Percentiles rank a stretch among this genome's conserved stretches.
phyloP scores from a whole-genome alignment of 2,329 filamentous ascomycete genomes.

The Talaromyces sp. region DNA sequence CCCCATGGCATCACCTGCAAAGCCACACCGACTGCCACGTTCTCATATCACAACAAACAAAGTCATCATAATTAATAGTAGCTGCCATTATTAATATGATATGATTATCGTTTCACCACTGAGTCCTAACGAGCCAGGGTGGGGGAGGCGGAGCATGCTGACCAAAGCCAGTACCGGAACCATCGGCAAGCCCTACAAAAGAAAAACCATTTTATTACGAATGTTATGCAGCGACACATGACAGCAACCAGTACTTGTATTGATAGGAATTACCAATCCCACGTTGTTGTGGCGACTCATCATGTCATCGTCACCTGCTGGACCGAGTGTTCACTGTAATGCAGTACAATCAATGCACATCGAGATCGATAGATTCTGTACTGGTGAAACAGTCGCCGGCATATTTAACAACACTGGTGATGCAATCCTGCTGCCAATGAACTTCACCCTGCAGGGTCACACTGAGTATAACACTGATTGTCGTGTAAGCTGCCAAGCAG shows the following conservation, averaged over 20 bases:
- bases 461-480: not conserved
- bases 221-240: not conserved
- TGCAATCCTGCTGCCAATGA: not conserved
- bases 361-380: too few species aligned
- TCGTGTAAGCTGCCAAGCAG: not conserved
- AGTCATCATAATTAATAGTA: not conserved
- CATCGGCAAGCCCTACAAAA: not conserved
- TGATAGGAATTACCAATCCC: not conserved
- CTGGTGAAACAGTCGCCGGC: too few species aligned
- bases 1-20: not conserved
- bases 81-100: not conserved
- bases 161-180: not conserved
- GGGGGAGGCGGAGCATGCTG: not conserved
- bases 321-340: not conserved
- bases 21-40: not conserved
- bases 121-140: not conserved
- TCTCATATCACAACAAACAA: not conserved
- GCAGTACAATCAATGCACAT: not conserved
- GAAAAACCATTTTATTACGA: not conserved
- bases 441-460: too few species aligned
- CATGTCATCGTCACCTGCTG: not conserved
- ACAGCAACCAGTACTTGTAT: not conserved
- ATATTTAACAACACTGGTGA: too few species aligned
- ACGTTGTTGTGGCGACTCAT: not conserved
- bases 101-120: not conserved